These are phyloP conservation scores for Guyanaporus albipodus DNA, from an alignment of 768 basidiomycete genomes.

Conservation along the genomic window DNA sequence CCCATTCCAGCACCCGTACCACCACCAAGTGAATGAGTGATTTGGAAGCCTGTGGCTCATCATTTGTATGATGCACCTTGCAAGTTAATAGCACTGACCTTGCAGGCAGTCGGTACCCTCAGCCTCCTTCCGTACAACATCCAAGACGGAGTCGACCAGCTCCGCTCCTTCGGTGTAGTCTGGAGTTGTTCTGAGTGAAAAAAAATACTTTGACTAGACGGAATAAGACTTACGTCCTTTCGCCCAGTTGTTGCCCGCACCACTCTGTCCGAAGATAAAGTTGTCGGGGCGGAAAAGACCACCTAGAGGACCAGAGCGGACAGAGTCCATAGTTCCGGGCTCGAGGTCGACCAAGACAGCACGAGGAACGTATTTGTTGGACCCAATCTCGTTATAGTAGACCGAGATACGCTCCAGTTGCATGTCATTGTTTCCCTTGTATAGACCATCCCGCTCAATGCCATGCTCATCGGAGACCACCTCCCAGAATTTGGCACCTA, in stretches of 20 bases:
- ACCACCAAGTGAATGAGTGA: constrained; percentile 97
- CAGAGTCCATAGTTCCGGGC: constrained; percentile 94
- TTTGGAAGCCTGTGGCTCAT: constrained; percentile 78
- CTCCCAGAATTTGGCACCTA: constrained; percentile 96
- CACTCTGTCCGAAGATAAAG: constrained; percentile 97
- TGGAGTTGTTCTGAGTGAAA: neutral
- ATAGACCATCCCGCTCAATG: constrained; percentile 88
- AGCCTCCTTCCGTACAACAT: constrained; percentile 98
- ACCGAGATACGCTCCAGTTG: constrained; percentile 97
- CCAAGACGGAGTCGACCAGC: constrained; percentile 95
- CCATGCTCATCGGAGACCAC: constrained; percentile 98
- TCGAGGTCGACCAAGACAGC: constrained; percentile 97
- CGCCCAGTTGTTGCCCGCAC: constrained; percentile 99
- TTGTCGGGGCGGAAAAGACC: constrained; percentile 95
- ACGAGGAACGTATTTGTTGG: constrained; percentile 97
- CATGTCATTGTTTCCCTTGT: constrained; percentile 91
- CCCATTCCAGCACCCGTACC: constrained; percentile 99
- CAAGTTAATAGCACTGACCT: constrained; percentile 47
- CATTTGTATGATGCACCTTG: constrained; percentile 2
- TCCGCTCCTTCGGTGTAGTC: constrained; percentile 95
- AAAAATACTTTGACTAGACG: neutral
- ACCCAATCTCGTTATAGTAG: constrained; percentile 95
- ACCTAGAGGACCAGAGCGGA: constrained; percentile 87
- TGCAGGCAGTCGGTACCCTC: constrained; percentile 97
- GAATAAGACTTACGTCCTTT: constrained; percentile 87